These are phyloP conservation scores for Posidonia oceanica DNA, from an alignment of 116 monocot genomes.

Conservation along the genomic window DNA sequence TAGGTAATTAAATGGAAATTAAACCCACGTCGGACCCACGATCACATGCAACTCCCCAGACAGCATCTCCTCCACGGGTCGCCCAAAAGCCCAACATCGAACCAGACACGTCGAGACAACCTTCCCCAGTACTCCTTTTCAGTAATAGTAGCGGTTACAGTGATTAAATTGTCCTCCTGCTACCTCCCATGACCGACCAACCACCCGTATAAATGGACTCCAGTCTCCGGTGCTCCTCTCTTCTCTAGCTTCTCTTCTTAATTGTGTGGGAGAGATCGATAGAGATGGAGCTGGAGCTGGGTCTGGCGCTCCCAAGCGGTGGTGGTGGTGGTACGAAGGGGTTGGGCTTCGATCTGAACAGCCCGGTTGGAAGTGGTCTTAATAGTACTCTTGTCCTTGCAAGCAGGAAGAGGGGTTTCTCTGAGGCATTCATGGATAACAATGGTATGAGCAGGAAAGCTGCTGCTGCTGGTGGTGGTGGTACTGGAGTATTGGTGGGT, in stretches of 20 bases:
- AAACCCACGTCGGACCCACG: neutral
- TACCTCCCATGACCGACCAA: no score
- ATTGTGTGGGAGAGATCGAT: conserved; percentile 16
- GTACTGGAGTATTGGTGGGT: conserved; percentile 16
- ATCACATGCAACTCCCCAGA: neutral
- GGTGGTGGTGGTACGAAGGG: neutral
- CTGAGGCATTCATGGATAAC: conserved; percentile 1
- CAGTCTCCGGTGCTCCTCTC: neutral
- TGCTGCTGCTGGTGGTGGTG: no score
- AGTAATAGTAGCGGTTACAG: neutral
- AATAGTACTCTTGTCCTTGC: neutral
- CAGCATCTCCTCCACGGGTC: neutral
- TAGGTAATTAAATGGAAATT: neutral
- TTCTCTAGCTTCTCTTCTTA: no score
- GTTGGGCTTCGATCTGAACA: conserved; percentile 15
- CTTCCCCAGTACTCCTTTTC: no score
- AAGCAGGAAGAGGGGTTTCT: conserved; percentile 16
- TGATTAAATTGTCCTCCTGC: neutral
- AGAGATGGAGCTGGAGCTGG: conserved; percentile 50
- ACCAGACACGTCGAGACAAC: no score
- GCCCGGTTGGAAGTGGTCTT: neutral
- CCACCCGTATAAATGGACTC: no score
- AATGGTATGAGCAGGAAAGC: no score
- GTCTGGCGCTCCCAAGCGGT: conserved; percentile 22
- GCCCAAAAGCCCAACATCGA: neutral